Conservation (phyloP, 129 eudicot species). For the Deinandra increscens region DNA sequence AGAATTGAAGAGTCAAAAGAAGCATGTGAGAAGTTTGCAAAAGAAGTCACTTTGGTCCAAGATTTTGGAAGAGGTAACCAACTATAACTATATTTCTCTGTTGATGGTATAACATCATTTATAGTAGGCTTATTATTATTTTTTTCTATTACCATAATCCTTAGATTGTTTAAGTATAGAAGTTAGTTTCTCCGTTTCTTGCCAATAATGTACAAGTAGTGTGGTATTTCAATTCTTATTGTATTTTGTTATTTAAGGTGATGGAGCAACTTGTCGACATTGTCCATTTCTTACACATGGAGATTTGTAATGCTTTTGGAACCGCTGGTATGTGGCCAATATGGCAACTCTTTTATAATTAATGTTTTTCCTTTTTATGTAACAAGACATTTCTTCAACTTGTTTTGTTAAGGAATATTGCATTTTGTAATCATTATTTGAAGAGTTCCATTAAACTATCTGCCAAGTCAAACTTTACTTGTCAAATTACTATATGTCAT, state of each 20-base stretch:
- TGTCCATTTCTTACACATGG: background rate
- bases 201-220: background rate
- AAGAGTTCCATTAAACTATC: background rate
- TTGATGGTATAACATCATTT: slow-evolving; percentile 12
- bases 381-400: background rate
- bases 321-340: background rate
- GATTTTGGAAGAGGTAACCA: slow-evolving; percentile 87
- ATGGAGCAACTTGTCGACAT: background rate
- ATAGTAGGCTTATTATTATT: too few relatives aligned
- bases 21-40: slow-evolving; percentile 80
- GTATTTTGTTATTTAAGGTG: background rate
- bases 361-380: background rate
- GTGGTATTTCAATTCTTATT: background rate
- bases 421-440: background rate
- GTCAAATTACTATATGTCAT: too few relatives aligned
- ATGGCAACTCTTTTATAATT: too few relatives aligned
- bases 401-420: background rate
- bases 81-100: slow-evolving; percentile 1
- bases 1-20: slow-evolving; percentile 90
- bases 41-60: slow-evolving; percentile 92
- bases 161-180: too few relatives aligned
- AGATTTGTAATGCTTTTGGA: slow-evolving; percentile 3
- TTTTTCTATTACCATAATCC: too few relatives aligned
- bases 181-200: too few relatives aligned
- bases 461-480: background rate